Evolutionary conservation across 352 stramenopile genomes (phyloP).

Genomic region (Aphanomyces stellatus): DNA sequence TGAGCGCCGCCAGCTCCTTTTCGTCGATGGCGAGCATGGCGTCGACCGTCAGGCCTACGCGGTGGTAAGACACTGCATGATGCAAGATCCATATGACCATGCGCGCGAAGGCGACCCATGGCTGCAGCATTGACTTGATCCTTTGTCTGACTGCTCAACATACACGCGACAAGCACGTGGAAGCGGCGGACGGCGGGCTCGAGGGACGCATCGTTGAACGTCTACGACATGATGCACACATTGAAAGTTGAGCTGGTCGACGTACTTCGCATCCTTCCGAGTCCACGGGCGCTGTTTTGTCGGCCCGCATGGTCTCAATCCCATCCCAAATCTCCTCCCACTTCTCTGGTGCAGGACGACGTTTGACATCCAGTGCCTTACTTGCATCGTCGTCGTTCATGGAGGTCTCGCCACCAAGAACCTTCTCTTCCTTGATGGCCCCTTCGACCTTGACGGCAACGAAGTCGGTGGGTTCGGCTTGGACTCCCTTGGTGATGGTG

Average conservation of each 20-base stretch:
- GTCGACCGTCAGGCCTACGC: constrained; percentile 72
- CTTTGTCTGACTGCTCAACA: constrained; percentile 97
- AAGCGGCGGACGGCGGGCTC: constrained; percentile 64
- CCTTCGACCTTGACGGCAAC: too few species aligned
- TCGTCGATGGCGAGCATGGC: constrained; percentile 79
- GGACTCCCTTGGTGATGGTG: too few species aligned
- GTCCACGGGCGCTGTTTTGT: constrained; percentile 59
- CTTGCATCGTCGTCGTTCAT: too few species aligned
- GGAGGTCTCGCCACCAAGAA: too few species aligned
- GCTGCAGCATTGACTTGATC: constrained; percentile 84
- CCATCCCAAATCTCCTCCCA: constrained; percentile 52
- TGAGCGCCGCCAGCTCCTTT: constrained; percentile 79
- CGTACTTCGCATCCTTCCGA: constrained; percentile 53
- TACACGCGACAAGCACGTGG: constrained; percentile 92
- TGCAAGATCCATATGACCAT: constrained; percentile 32
- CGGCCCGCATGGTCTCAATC: constrained; percentile 62
- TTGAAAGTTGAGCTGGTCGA: neutral
- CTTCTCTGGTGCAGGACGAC: constrained; percentile 31
- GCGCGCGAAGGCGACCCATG: constrained; percentile 49
- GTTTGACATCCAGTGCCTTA: too few species aligned
- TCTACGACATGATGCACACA: neutral
- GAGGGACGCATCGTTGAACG: constrained; percentile 26
- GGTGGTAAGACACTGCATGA: neutral
- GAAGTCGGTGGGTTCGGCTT: too few species aligned
- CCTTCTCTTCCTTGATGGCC: too few species aligned